Conservation (phyloP, 768 basidiomycete species). For the Agaricus sinodeliciosus region DNA sequence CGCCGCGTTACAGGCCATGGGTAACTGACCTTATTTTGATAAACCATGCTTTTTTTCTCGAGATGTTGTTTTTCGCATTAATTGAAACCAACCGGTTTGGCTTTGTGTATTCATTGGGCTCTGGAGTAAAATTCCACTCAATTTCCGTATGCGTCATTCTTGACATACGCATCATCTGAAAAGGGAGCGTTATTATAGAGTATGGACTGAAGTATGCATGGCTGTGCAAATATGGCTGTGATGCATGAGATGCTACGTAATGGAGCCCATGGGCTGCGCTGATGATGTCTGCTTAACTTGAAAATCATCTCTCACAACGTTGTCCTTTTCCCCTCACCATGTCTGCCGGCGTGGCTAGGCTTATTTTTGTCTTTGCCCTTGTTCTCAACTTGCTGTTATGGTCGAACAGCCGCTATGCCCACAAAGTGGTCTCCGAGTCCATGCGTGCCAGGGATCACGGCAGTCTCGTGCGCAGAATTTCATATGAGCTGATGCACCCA, state of each 20-base stretch:
- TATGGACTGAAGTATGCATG: too few relatives aligned
- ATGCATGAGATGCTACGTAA: too few relatives aligned
- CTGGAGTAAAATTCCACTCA: too few relatives aligned
- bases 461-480: constrained; percentile 38
- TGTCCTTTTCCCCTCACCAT: constrained; percentile 26
- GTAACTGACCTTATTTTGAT: constrained; percentile 24
- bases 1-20: constrained; percentile 23
- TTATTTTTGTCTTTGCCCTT: constrained; percentile 46
- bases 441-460: constrained; percentile 18
- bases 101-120: constrained; percentile 15
- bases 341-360: constrained; percentile 40
- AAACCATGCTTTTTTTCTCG: neutral
- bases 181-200: too few relatives aligned
- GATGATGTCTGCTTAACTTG: neutral
- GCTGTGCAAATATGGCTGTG: too few relatives aligned
- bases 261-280: too few relatives aligned
- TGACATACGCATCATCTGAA: too few relatives aligned
- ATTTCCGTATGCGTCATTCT: too few relatives aligned
- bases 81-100: neutral
- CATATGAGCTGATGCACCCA: constrained; percentile 27
- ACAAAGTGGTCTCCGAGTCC: constrained; percentile 19
- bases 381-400: constrained; percentile 56
- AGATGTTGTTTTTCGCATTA: neutral
- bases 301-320: neutral
- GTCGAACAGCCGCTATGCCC: constrained; percentile 52